phyloP scores from a whole-genome alignment of 2,329 filamentous ascomycete species.

The Clonostachys byssicola region DNA sequence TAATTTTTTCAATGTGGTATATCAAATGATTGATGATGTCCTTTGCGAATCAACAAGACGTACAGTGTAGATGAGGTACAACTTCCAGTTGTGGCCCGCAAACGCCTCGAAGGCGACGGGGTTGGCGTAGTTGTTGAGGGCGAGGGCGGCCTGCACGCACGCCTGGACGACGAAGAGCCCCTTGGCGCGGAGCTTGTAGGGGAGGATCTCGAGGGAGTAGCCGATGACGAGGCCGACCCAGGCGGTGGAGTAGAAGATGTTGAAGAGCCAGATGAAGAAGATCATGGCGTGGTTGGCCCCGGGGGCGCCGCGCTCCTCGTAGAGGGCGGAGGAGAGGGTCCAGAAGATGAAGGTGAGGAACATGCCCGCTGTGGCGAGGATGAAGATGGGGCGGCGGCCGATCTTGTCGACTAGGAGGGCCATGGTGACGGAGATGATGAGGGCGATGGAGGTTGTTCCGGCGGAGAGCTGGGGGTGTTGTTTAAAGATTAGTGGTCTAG shows the following conservation, averaged over 20 bases:
- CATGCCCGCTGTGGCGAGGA: slow-evolving; percentile 35
- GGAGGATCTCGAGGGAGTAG: slow-evolving; percentile 17
- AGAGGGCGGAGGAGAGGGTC: slow-evolving; percentile 41
- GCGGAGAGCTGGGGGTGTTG: slow-evolving; percentile 23
- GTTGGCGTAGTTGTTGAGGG: slow-evolving; percentile 11
- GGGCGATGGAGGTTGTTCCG: slow-evolving; percentile 49
- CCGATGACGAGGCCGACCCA: slow-evolving; percentile 15
- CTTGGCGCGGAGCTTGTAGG: slow-evolving; percentile 15
- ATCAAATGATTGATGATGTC: not conserved
- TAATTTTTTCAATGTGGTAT: not conserved
- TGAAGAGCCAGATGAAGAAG: slow-evolving; percentile 48
- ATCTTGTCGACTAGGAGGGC: slow-evolving; percentile 37
- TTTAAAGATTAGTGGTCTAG: not conserved
- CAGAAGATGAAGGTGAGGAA: slow-evolving; percentile 34
- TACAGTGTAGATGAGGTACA: slow-evolving; percentile 5
- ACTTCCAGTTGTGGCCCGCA: slow-evolving; percentile 5
- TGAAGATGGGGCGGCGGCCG: slow-evolving; percentile 43
- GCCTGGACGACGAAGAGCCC: slow-evolving; percentile 14
- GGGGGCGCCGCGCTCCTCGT: slow-evolving; percentile 28
- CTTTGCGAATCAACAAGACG: not conserved
- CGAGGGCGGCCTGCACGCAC: slow-evolving; percentile 7
- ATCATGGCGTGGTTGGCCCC: slow-evolving; percentile 42
- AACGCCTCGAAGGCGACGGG: slow-evolving; percentile 10
- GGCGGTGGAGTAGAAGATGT: slow-evolving; percentile 11
- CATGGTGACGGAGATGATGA: slow-evolving; percentile 48